phyloP scores from a whole-genome alignment of 75 land plant species.

The Isoetes taiwanensis region DNA sequence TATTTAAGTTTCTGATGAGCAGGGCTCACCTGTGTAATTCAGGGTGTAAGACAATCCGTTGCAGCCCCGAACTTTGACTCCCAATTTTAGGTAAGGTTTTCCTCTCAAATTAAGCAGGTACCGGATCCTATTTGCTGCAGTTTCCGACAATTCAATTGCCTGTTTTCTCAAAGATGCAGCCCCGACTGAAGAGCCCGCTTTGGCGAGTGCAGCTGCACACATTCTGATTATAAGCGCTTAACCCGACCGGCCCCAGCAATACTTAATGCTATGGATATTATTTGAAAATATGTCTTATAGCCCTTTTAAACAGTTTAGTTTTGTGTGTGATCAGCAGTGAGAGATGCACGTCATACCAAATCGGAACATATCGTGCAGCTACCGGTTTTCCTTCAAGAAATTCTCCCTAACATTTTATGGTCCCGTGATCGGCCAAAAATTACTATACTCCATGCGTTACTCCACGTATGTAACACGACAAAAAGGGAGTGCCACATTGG shows the following conservation, averaged over 20 bases:
- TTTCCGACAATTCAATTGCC: constrained; percentile 47
- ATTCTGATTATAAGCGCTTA: no score
- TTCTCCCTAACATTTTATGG: no score
- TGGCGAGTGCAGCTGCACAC: neutral
- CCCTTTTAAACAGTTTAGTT: no score
- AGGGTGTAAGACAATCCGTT: constrained; percentile 86
- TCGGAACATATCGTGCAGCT: neutral
- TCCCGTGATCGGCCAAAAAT: no score
- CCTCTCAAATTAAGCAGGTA: constrained; percentile 45
- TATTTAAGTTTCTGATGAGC: neutral
- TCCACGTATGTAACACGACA: no score
- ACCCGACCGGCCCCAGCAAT: no score
- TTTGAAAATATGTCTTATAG: no score
- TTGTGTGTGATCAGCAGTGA: no score
- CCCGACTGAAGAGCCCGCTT: neutral
- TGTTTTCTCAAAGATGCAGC: constrained; percentile 20
- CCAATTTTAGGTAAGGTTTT: constrained; percentile 50
- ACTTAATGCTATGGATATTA: constrained; percentile 7
- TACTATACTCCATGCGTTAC: no score
- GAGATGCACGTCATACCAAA: neutral
- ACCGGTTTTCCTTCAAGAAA: no score
- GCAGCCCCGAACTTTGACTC: constrained; percentile 91
- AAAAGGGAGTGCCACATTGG: no score
- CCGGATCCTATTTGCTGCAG: constrained; percentile 58
- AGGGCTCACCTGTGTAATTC: constrained; percentile 57